Base-by-base conservation (phyloP, 495 filamentous ascomycete genomes). In the Talaromyces liani region DNA sequence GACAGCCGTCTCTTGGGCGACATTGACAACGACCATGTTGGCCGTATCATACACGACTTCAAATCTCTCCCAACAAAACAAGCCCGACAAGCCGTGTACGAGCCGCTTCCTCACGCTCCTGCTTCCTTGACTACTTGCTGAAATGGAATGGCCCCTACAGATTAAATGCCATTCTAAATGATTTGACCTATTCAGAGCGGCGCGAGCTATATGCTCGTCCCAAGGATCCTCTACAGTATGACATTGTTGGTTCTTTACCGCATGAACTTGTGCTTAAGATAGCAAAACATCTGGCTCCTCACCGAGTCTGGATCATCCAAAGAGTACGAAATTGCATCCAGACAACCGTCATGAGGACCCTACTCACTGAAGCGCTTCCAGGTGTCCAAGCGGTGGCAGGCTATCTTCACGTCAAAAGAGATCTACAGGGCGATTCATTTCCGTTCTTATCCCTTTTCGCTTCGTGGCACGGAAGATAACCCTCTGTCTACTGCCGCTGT, bases 361-460 rank as follows among this genome's bases (percentile, higher is more conserved):
- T 51, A 62, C 36, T 62, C 45, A 55, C 31, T 16, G 2, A 18
- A 25, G 20, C 33, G 1, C 20, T 3, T 31, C 24, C 27, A 75
- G 71, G 71, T 79, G 31, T 77, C 72, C 3, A 72, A 65, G 66
- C 64, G 58, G 64, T 79, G 76, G 76, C 33, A 68, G 9, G 20
- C 65, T 22, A 25, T 74, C 6, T 64, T 78, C 8, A 72, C 72
- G n/a, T 75, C 71, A 0, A 55, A 63, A 4, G 6, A 58, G 8
- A 61, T 70, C 58, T 66, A 67, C 24, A 33, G 51, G 31, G 47
- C 65, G 8, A 62, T 68, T 7, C 60, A 67, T 16, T 59, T 45
- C 63, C 63, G 61, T 14, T 54, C 34, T 57, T 67, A 69, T 45
- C 68, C 54, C 58, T 63, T 7, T 56, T 20, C 53, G 16, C 53